Base-by-base conservation (phyloP, 352 stramenopile species). In the Globisporangium cylindrosporum region DNA sequence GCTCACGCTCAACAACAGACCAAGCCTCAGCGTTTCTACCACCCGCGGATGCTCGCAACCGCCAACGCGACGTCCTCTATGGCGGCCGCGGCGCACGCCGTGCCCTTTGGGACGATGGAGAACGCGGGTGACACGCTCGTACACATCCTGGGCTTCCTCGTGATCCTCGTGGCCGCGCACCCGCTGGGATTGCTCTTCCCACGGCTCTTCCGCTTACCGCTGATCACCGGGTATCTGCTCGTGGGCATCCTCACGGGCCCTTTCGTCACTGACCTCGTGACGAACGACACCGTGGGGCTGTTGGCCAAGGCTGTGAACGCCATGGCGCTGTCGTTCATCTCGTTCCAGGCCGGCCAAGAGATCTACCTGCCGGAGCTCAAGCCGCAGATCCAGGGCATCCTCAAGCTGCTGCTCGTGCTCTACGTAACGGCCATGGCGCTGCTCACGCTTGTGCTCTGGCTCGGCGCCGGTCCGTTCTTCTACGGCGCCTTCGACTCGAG, bases 81-180 rank as follows among this genome's bases (percentile, higher is more conserved):
- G 3, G 32, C 32, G 32, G 6, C 32, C 1, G 32, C 51, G 51
- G 51, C 22, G 12, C 22, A 57, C 22, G 15, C 4, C 4, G 51
- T 57, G 24, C 51, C 51, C 51, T 57, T 57, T 12, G 51, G 24
- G 22, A 57, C 51, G 51, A 57, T 57, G 51, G 51, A 27, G 51
- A 57, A 34, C 51, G 51, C 24, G 51, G 51, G 51, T 24, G 51
- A 48, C 4, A 48, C 41, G 41, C 41, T 48, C 41, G 41, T 48
- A 15, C 41, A 48, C 41, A 48, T 48, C 41, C 15, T 48, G 41
- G 41, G 41, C 14, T 48, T 48, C 41, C 41, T 48, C 41, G 41
- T 48, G 41, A 48, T 48, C 14, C 41, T 48, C 41, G 41, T 5
- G 41, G 41, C 41, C 41, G 41, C 41, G 15, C 41, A 48, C 41